Evolutionary conservation across 1,139 yeast species (phyloP).

Genomic region (Meyerozyma guilliermondii): DNA sequence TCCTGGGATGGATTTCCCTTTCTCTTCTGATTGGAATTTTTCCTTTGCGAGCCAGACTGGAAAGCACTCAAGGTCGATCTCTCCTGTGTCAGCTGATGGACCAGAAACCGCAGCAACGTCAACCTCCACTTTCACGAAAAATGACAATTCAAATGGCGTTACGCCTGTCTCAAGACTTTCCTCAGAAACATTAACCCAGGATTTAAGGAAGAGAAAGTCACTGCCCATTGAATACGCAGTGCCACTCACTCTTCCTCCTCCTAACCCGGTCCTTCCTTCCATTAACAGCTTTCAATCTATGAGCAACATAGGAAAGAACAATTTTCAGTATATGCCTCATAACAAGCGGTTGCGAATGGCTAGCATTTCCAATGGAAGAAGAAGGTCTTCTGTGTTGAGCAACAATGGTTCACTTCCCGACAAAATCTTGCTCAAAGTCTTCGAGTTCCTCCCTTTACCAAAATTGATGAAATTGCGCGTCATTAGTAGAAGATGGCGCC

Average conservation of each 20-base stretch:
- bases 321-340: conserved; percentile 48
- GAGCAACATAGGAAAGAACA: conserved; percentile 3
- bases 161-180: conserved; percentile 4
- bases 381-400: conserved; percentile 53
- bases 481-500: conserved; percentile 64
- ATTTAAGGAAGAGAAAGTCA: not conserved
- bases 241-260: conserved; percentile 23
- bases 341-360: conserved; percentile 47
- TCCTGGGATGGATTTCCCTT: conserved; percentile 1
- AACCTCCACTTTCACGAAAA: conserved; percentile 3
- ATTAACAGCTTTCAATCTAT: conserved; percentile 22
- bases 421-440: conserved; percentile 45
- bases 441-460: conserved; percentile 48
- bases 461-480: conserved; percentile 52
- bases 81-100: conserved; percentile 15
- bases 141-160: conserved; percentile 5
- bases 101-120: conserved; percentile 4
- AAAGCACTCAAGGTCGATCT: conserved; percentile 18
- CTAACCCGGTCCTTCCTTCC: conserved; percentile 31
- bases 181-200: not conserved
- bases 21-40: conserved; percentile 14
- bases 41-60: conserved; percentile 3
- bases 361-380: conserved; percentile 30
- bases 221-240: not conserved
- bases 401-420: conserved; percentile 56